A percentile compares a stretch with the other conserved stretches of the same genome.
Conservation (phyloP, 495 filamentous ascomycete species). For the Talaromyces borbonicus region DNA sequence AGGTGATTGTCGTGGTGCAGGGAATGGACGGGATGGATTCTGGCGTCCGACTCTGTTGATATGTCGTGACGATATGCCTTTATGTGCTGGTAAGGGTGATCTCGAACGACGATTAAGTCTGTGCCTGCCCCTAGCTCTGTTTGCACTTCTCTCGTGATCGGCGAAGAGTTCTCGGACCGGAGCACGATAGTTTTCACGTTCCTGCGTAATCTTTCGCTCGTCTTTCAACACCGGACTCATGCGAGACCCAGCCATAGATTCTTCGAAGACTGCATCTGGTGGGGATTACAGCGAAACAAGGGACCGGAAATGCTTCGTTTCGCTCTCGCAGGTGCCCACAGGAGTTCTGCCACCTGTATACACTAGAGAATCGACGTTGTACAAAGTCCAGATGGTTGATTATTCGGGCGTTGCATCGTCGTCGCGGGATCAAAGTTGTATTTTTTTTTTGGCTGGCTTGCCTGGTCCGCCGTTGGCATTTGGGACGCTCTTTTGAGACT, state of each 20-base stretch:
- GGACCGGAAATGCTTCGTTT: neutral
- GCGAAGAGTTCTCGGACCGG: constrained; percentile 12
- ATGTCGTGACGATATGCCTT: neutral
- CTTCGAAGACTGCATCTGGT: constrained; percentile 34
- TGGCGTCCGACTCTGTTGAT: neutral
- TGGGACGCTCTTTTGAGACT: constrained; percentile 23
- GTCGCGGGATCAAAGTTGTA: constrained; percentile 3
- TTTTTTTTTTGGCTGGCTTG: constrained; percentile 1
- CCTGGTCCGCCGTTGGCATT: constrained; percentile 19
- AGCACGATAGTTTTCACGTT: constrained; percentile 18
- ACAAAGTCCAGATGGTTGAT: too few species aligned
- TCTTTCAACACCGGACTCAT: constrained; percentile 49
- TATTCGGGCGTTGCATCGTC: constrained; percentile 12
- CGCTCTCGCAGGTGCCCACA: constrained; percentile 2
- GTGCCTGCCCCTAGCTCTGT: constrained; percentile 28
- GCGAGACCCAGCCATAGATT: constrained; percentile 48
- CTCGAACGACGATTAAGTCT: constrained; percentile 22
- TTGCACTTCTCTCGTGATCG: constrained; percentile 20
- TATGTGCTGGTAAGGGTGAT: neutral
- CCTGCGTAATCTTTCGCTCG: constrained; percentile 42
- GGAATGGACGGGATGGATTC: neutral
- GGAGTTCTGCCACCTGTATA: constrained; percentile 1
- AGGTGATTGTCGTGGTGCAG: constrained; percentile 3
- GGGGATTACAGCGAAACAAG: constrained; percentile 8
- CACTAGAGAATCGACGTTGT: too few species aligned